Base-by-base conservation (phyloP, 805 yeast genomes). In the Metschnikowia colocasiae region DNA sequence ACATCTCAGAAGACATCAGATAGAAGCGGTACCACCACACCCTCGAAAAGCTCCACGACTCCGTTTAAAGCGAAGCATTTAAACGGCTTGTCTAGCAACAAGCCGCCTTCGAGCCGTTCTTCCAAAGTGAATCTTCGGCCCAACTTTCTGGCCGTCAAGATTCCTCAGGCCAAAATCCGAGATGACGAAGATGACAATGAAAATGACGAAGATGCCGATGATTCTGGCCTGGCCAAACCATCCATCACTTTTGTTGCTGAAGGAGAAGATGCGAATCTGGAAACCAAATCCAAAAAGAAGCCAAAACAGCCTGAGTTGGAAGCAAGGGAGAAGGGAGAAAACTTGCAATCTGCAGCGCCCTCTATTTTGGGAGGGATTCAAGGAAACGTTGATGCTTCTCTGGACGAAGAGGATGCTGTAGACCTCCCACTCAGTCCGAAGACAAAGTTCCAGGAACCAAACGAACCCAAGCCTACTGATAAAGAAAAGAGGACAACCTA, bases 71-170 rank as follows among this genome's bases (percentile, higher is more conserved):
- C 47, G 20, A 48, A 33, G 12, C 31, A 45, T 34, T n/a, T 34
- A 6, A 36, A 41, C 2, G 40, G 42, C 4, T 35, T 47, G 43
- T 34, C 35, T 2, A 35, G 35, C 26, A 46, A 63, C 0, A 72
- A 65, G 46, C 65, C 59, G 30, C 29, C 63, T 6, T 69, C 75
- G 1, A 47, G 62, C 7, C 59, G 67, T 38, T 63, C 74, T 1
- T 63, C 71, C 1, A 57, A 61, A 13, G 62, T 73, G 13, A 69
- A 70, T 47, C 63, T 73, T 33, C 72, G 79, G 40, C 87, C 90
- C 0, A 79, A 80, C 39, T 83, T 87, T 55, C 80, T 86, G 30
- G 84, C 92, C 2, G 83, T 81, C 36, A 82, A 85, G 41, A 74
- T 85, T 42, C 94, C 94, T 1, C 75, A 79, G 50, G 79, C 92